Base-by-base conservation (phyloP, 2,329 filamentous ascomycete genomes). In the Alternaria incomplexa region DNA sequence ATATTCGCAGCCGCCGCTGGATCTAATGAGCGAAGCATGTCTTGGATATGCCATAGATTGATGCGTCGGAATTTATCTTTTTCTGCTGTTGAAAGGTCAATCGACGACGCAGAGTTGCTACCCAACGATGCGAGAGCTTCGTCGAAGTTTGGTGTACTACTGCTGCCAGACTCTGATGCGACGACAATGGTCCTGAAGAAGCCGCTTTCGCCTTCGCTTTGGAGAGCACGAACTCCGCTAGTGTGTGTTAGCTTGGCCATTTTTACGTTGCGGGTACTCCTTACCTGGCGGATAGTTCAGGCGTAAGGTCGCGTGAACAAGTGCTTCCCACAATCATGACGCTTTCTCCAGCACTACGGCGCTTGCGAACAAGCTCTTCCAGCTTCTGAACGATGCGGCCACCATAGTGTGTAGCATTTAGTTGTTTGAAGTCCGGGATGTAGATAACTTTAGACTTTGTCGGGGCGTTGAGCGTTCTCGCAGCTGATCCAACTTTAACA, bases 261-360 rank as follows among this genome's bases (percentile, higher is more conserved):
- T 10, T 7, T 3, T 28, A 23, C 13, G 6, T 3, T 30, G 17
- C 12, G 13, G 11, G 17, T 7, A 20, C 7, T 45, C 30, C 61
- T 20, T 63, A 68, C 67, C 57, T 80, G 65, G 80, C 80, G 4
- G 82, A 82, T 6, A 81, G 57, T 48, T 81, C 74, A 60, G 81
- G 80, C 5, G 79, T 75, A 22, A 83, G 78, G 15, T 86, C 83
- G 17, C 86, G 84, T 1, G 84, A 85, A 23, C 89, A 78, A 8
- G 91, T 90, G 6, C 92, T 93, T n/a, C 94, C 96, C 30, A 98
- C 81, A 17, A 97, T 85, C 58, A 94, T 86, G 55, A 97, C 86
- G 62, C 87, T 87, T 68, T 89, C 86, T 5, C 93, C 93, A 43
- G 88, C 85, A 57, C 86, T 85, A 84, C 94, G 91, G 61, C 90